Evolutionary conservation across 306 rosid genomes (phyloP).

Genomic region (Myrica gale): DNA sequence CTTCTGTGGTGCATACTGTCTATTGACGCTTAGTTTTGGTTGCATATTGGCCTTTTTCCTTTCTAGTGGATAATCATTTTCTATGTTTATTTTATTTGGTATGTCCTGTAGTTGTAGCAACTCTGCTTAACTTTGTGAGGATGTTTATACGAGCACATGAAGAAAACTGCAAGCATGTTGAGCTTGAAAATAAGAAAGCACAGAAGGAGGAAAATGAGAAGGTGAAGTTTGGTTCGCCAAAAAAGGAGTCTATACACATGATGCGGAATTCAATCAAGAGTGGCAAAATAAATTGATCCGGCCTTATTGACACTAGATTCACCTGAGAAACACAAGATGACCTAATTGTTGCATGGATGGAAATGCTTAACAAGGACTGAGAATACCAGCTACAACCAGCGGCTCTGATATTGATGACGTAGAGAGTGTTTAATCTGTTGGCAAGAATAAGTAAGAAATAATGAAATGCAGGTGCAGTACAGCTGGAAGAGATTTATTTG

Average conservation of each 20-base stretch:
- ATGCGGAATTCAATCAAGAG: constrained; percentile 47
- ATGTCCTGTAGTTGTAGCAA: constrained; percentile 55
- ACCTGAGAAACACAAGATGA: constrained; percentile 14
- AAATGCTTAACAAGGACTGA: constrained; percentile 16
- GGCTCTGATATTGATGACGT: constrained; percentile 19
- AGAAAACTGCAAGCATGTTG: constrained; percentile 69
- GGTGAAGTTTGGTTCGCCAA: constrained; percentile 41
- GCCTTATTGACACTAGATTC: constrained; percentile 3
- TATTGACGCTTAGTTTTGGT: neutral
- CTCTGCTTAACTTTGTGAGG: constrained; percentile 70
- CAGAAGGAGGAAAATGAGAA: constrained; percentile 65
- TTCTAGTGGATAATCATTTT: neutral
- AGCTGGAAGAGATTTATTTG: constrained; percentile 18
- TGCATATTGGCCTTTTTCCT: neutral
- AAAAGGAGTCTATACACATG: constrained; percentile 48
- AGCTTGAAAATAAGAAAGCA: constrained; percentile 59
- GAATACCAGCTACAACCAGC: constrained; percentile 23
- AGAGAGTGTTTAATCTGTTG: constrained; percentile 13
- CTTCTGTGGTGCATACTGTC: neutral
- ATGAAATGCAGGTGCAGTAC: constrained; percentile 15
- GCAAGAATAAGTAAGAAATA: neutral
- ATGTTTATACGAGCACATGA: constrained; percentile 63
- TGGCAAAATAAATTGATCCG: constrained; percentile 37
- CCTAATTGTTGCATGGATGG: constrained; percentile 15
- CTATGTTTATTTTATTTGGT: constrained; percentile 6